Conservation (phyloP, 78 protist genomes). For the Bodo saltans region DNA sequence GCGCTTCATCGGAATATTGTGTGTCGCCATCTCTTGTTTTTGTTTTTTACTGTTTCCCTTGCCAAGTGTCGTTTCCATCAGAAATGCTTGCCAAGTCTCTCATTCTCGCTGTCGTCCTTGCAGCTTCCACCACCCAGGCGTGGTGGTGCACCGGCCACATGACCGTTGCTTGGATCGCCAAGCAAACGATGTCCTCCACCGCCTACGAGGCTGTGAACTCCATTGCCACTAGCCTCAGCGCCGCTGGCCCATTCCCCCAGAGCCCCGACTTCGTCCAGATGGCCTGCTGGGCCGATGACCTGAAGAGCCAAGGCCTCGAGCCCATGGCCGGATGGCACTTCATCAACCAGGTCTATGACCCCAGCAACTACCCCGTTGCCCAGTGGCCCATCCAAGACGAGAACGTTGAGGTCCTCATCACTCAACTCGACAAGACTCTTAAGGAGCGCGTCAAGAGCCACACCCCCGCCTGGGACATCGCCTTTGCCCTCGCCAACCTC, state of each 20-base stretch:
- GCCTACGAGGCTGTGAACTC: background rate
- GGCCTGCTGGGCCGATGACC: constrained; percentile 32
- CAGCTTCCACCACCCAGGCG: background rate
- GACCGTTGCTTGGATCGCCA: constrained; percentile 18
- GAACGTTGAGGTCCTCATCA: background rate
- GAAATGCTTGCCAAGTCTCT: too few relatives aligned
- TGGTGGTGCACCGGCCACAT: constrained; percentile 32
- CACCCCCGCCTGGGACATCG: background rate
- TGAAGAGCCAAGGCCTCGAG: background rate
- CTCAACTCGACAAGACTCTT: background rate
- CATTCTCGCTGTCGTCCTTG: background rate
- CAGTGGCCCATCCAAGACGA: background rate
- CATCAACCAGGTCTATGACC: constrained; percentile 8
- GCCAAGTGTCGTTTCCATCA: too few relatives aligned
- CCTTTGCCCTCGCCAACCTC: constrained; percentile 4
- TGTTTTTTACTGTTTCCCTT: too few relatives aligned
- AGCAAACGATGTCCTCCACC: background rate
- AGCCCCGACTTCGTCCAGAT: background rate
- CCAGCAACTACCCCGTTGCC: background rate
- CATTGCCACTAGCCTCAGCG: background rate
- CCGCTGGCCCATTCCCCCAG: background rate
- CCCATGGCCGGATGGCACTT: constrained; percentile 20
- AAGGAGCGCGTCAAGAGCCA: background rate
- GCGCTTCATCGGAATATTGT: too few relatives aligned
- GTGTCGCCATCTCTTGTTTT: too few relatives aligned